Evolutionary conservation across 2,329 filamentous ascomycete genomes (phyloP).

Genomic region (Passalora sequoiae): DNA sequence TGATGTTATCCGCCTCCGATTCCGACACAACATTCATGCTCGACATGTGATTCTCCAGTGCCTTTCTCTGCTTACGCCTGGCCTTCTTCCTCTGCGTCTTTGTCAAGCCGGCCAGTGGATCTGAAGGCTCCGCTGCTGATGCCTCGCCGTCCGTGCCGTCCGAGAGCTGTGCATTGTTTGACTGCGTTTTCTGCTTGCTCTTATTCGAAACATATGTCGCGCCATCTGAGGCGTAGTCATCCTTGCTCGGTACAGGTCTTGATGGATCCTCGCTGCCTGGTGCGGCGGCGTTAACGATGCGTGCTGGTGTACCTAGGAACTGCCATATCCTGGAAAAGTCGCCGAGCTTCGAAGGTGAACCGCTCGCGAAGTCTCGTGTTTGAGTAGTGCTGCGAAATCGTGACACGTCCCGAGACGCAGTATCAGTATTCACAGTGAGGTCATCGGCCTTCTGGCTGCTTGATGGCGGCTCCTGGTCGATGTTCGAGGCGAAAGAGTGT

Average conservation of each 20-base stretch:
- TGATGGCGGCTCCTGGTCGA: constrained; percentile 6
- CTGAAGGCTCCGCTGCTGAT: constrained; percentile 10
- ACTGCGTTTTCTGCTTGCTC: background rate
- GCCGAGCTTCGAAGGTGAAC: constrained; percentile 32
- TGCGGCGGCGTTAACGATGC: background rate
- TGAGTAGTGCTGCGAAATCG: no score
- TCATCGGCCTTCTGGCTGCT: background rate
- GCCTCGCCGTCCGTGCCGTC: constrained; percentile 23
- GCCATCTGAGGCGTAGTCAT: constrained; percentile 44
- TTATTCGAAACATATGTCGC: constrained; percentile 29
- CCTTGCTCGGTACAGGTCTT: constrained; percentile 16
- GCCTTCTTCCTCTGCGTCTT: constrained; percentile 37
- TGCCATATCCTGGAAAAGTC: constrained; percentile 46
- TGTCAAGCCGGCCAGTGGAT: constrained; percentile 25
- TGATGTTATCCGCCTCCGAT: constrained; percentile 31
- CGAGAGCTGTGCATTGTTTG: constrained; percentile 9
- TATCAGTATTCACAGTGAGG: background rate
- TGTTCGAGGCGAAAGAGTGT: constrained; percentile 25
- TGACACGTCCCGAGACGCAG: no score
- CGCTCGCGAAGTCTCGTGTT: constrained; percentile 11
- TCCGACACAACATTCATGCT: constrained; percentile 29
- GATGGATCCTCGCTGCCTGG: background rate
- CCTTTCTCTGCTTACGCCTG: constrained; percentile 30
- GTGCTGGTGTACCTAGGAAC: constrained; percentile 36
- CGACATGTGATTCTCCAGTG: constrained; percentile 17